Conservation (phyloP, 208 protist species). For the Crithidia acanthocephali region DNA sequence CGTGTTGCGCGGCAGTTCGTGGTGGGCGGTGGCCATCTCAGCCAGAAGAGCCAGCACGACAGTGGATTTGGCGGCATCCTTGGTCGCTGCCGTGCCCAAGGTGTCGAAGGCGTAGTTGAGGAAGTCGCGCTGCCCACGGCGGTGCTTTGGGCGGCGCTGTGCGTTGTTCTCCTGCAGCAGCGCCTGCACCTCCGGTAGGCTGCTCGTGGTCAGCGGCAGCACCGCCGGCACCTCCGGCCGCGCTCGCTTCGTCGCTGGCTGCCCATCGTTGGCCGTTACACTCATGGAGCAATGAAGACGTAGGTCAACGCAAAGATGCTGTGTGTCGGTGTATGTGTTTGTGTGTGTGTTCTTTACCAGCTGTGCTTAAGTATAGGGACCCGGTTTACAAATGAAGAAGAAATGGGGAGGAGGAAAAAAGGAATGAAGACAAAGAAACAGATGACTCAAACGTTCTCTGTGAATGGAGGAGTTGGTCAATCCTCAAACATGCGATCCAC, state of each 20-base stretch:
- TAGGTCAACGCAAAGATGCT: neutral
- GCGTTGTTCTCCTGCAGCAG: slow-evolving; percentile 68
- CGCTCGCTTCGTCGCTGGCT: slow-evolving; percentile 19
- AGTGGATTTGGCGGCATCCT: slow-evolving; percentile 7
- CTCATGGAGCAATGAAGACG: slow-evolving; percentile 1
- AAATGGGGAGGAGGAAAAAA: neutral
- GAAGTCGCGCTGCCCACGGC: slow-evolving; percentile 60
- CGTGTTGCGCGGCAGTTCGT: slow-evolving; percentile 57
- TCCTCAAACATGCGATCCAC: too few relatives aligned
- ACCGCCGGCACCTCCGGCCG: slow-evolving; percentile 38
- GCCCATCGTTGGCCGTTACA: neutral
- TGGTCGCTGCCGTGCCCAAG: slow-evolving; percentile 38
- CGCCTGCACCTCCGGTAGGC: slow-evolving; percentile 48
- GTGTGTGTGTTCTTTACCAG: too few relatives aligned
- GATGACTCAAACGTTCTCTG: neutral
- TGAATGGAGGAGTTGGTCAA: too few relatives aligned
- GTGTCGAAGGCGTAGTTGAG: slow-evolving; percentile 66
- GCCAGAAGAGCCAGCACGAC: slow-evolving; percentile 43
- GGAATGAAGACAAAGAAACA: slow-evolving; percentile 4
- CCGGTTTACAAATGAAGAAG: neutral
- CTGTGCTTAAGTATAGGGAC: too few relatives aligned
- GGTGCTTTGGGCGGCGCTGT: slow-evolving; percentile 47
- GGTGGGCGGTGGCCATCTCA: slow-evolving; percentile 55
- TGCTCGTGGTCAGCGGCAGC: slow-evolving; percentile 45
- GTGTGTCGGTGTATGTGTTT: neutral